phyloP scores from a whole-genome alignment of 352 stramenopile genomes.

The Peronospora destructor region DNA sequence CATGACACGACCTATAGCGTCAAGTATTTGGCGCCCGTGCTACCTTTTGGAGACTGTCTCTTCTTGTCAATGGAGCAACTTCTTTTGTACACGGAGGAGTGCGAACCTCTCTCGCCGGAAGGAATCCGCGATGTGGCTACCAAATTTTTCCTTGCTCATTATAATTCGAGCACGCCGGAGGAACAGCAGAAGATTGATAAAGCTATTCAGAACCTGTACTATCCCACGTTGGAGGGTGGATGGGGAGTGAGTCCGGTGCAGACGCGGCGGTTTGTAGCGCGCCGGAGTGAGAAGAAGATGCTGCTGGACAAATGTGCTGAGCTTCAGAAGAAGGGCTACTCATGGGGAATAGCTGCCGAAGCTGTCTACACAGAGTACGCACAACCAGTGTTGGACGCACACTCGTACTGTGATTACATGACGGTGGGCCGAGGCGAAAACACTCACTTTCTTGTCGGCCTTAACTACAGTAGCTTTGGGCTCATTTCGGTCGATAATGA shows the following conservation, averaged over 20 bases:
- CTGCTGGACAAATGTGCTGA: slow-evolving; percentile 71
- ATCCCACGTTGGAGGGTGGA: slow-evolving; percentile 67
- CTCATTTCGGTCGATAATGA: slow-evolving; percentile 81
- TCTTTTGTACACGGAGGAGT: slow-evolving; percentile 79
- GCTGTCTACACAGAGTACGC: slow-evolving; percentile 68
- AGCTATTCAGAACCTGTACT: slow-evolving; percentile 83
- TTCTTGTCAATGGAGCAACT: slow-evolving; percentile 86
- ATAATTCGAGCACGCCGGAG: slow-evolving; percentile 42
- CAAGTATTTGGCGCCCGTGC: slow-evolving; percentile 79
- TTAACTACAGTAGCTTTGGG: slow-evolving; percentile 74
- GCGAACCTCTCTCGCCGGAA: slow-evolving; percentile 59
- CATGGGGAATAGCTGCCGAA: slow-evolving; percentile 67
- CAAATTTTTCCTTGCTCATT: slow-evolving; percentile 75
- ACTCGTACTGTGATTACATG: slow-evolving; percentile 86
- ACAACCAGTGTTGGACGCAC: slow-evolving; percentile 59
- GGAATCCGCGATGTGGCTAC: slow-evolving; percentile 66
- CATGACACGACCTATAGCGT: slow-evolving; percentile 85
- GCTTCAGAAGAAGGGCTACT: slow-evolving; percentile 74
- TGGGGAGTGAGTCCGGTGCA: slow-evolving; percentile 83
- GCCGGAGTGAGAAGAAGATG: slow-evolving; percentile 58
- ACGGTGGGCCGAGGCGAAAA: slow-evolving; percentile 66
- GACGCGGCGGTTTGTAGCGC: slow-evolving; percentile 70
- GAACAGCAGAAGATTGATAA: slow-evolving; percentile 76
- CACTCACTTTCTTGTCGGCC: slow-evolving; percentile 65
- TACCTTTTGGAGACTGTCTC: slow-evolving; percentile 80